Evolutionary conservation across 345 rosid species (phyloP).

Genomic region (Ailanthus altissimus): DNA sequence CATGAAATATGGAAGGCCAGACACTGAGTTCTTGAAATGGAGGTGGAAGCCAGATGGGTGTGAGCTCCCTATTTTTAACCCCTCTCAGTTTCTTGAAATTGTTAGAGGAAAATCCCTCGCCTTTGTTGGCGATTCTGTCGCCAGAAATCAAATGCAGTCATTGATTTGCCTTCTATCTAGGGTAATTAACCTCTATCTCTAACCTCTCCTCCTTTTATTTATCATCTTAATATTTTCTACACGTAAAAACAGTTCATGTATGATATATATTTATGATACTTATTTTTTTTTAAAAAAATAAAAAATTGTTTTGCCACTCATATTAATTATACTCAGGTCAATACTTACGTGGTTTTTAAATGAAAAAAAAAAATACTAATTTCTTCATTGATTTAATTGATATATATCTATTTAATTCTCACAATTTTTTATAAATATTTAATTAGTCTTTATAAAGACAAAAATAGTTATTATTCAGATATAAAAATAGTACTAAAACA

Average conservation of each 20-base stretch:
- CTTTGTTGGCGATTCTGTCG: conserved; percentile 87
- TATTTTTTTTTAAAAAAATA: no score
- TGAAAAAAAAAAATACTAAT: no score
- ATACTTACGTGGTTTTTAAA: no score
- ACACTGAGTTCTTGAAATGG: conserved; percentile 71
- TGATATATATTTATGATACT: background rate
- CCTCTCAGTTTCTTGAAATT: conserved; percentile 67
- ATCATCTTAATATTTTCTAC: background rate
- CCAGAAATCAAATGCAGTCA: conserved; percentile 95
- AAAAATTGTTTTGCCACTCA: no score
- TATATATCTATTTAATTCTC: no score
- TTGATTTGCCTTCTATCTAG: conserved; percentile 88
- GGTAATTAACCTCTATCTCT: conserved; percentile 42
- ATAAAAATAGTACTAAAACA: no score
- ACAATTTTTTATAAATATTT: no score
- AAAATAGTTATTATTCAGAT: no score
- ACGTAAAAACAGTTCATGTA: no score
- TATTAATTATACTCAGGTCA: no score
- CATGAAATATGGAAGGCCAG: conserved; percentile 85
- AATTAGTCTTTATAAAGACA: no score
- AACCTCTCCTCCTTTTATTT: background rate
- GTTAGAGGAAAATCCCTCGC: conserved; percentile 79
- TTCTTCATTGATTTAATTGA: no score
- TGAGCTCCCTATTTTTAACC: conserved; percentile 64
- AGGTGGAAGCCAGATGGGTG: conserved; percentile 85